Evolutionary conservation across 148 eudicot species (phyloP), one percentile per base, ranked within the genome.

Genomic region (Selenicereus undatus): DNA sequence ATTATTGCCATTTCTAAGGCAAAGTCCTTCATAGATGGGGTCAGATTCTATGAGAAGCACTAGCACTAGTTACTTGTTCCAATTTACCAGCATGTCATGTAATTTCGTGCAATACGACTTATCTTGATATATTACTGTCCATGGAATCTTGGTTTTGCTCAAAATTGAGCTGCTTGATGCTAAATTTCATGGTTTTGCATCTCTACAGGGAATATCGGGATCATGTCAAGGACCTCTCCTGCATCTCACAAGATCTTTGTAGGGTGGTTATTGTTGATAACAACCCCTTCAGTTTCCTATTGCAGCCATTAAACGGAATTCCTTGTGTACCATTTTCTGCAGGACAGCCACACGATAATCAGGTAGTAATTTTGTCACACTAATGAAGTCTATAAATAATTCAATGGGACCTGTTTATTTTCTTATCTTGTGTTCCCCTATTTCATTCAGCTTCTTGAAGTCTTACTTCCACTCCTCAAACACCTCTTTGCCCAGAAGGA

Each of bases 271-370:
- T 96, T 74, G 99, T 96, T 73, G 99, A 96, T 83, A 93, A 96
- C 84, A 93, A 92, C 81, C 99, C 98, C 12, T 96, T 96, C 86
- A 93, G 99, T 83, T 93, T 96, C 91, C 85, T 95, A 81, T 84
- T 93, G 87, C 99, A 96, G 83, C 99, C 99, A 32, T 22, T 91
- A 74, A 96, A 96, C 76, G 99, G 97, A 39, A 92, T 96, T 79
- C 99, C 99, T 17, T 96, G 99, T 84, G 89, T 93, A 60, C 98
- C 99, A 79, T 96, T 96, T 87, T 91, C 98, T 73, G 93, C 98
- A 45, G 97, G 98, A 73, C 97, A 93, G 78, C 97, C 99, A 30
- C 89, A 86, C 20, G 99, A 96, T 85, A 87, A 90, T 1, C 98
- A 96, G 97, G 99, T 96, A 90, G 7, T 26, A 32, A 3, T 14